These are phyloP conservation scores for Trametes cubensis DNA, from an alignment of 768 basidiomycete species.

Conservation along the genomic window DNA sequence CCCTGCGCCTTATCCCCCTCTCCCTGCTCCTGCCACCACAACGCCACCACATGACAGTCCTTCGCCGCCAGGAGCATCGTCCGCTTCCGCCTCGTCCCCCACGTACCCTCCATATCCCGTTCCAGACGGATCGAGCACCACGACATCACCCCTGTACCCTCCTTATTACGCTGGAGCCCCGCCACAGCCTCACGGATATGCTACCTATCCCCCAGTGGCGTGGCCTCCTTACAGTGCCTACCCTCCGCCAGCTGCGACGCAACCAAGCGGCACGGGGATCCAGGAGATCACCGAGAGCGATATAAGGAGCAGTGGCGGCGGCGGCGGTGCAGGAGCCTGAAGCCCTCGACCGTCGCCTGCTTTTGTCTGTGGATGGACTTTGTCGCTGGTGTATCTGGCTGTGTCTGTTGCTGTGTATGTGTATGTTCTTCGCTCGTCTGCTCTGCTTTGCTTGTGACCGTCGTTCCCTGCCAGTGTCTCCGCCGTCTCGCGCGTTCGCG, in stretches of 20 bases:
- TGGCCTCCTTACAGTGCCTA: conserved; percentile 24
- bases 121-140: background rate
- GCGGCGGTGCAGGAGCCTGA: conserved; percentile 15
- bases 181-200: conserved; percentile 18
- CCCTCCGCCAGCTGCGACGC: conserved; percentile 10
- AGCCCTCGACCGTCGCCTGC: background rate
- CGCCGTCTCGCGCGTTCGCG: background rate
- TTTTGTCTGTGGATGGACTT: background rate
- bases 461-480: background rate
- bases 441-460: conserved; percentile 3
- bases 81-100: conserved; percentile 2
- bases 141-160: conserved; percentile 18
- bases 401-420: conserved; percentile 10
- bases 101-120: conserved; percentile 12
- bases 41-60: conserved; percentile 22
- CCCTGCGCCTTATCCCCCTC: conserved; percentile 20
- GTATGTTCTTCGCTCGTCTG: conserved; percentile 4
- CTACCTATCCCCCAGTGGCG: conserved; percentile 17
- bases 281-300: conserved; percentile 24
- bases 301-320: conserved; percentile 20
- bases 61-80: conserved; percentile 3
- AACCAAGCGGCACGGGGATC: conserved; percentile 3
- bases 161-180: conserved; percentile 21
- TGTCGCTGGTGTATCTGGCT: background rate
- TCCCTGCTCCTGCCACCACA: conserved; percentile 15